Evolutionary conservation across 2,329 filamentous ascomycete genomes (phyloP), one percentile per base, ranked within the genome.

Genomic region (Claviceps sp.): DNA sequence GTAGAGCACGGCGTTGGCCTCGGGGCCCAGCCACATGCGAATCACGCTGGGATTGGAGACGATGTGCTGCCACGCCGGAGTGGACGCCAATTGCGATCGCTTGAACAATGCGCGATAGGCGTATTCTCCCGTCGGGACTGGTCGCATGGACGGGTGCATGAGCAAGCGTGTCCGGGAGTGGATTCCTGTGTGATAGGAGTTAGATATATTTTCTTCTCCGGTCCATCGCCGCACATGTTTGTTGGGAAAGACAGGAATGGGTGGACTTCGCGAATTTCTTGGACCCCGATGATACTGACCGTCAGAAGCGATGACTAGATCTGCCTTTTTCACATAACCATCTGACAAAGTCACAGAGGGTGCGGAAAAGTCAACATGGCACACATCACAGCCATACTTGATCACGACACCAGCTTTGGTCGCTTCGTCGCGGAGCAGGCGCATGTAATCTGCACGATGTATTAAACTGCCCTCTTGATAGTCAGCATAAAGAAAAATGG

Each of bases 391-490:
- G 11, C 50, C 54, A 16, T 46, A 47, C 24, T 40, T 47, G n/a
- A 56, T 43, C 8, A 50, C 26, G 39, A 56, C 51, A 16, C 55
- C 53, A 6, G 51, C 26, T n/a, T 43, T 17, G 11, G 16, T 41
- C 5, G 53, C 57, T 48, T 57, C 54, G 11, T 55, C 50, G 2
- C 51, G 47, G 1, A 58, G 52, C 26, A 56, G n/a, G 14, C 34
- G 30, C 45, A 56, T 47, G 42, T 55, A 57, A 43, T 56, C 55
- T 24, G 50, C 54, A 13, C 56, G 55, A 46, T 56, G 56, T 5
- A 57, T 46, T 2, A 58, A 7, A 6, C 56, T 57, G 14, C 7
- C 1, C 17, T 7, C 22, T 6, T 30, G 11, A 6, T 40, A 11
- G 39, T 49, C 39, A 42, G 39, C 16, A 26, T 8, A 13, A 38